A percentile compares a stretch with the other conserved stretches of the same genome.
phyloP scores from a whole-genome alignment of 805 yeast genomes.

The Priceomyces castillae region DNA sequence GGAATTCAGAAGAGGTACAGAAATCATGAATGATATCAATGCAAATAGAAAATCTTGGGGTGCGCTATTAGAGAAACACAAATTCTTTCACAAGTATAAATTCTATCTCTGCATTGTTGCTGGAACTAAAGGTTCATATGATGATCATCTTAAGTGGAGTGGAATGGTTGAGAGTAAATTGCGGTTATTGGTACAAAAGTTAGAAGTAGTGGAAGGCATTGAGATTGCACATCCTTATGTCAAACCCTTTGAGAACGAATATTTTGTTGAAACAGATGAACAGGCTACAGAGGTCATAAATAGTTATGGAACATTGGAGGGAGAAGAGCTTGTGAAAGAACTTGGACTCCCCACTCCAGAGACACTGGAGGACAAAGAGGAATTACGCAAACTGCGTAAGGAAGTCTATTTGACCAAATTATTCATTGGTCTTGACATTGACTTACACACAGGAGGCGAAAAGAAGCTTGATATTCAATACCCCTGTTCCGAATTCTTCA shows the following conservation, averaged over 20 bases:
- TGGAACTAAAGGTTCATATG: constrained; percentile 67
- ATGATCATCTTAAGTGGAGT: constrained; percentile 86
- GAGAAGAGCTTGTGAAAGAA: constrained; percentile 42
- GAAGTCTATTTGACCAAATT: constrained; percentile 66
- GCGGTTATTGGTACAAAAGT: constrained; percentile 75
- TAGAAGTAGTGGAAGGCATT: constrained; percentile 75
- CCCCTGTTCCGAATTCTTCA: constrained; percentile 88
- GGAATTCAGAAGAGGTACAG: constrained; percentile 78
- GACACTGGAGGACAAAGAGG: constrained; percentile 12
- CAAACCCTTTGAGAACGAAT: constrained; percentile 64
- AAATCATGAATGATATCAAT: constrained; percentile 65
- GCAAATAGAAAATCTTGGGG: constrained; percentile 67
- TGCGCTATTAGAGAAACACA: constrained; percentile 73
- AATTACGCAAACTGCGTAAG: constrained; percentile 9
- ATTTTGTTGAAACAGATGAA: constrained; percentile 43
- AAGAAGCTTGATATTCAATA: constrained; percentile 73
- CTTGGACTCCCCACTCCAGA: constrained; percentile 8
- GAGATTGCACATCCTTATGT: constrained; percentile 87
- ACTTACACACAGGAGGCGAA: constrained; percentile 44
- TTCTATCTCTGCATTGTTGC: constrained; percentile 83
- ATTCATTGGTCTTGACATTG: constrained; percentile 72
- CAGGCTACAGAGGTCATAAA: constrained; percentile 55
- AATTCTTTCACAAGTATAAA: constrained; percentile 79
- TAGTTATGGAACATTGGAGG: constrained; percentile 59
- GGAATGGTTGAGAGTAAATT: constrained; percentile 91